Evolutionary conservation across 2,329 filamentous ascomycete species (phyloP).

Genomic region (Nemania sp.): DNA sequence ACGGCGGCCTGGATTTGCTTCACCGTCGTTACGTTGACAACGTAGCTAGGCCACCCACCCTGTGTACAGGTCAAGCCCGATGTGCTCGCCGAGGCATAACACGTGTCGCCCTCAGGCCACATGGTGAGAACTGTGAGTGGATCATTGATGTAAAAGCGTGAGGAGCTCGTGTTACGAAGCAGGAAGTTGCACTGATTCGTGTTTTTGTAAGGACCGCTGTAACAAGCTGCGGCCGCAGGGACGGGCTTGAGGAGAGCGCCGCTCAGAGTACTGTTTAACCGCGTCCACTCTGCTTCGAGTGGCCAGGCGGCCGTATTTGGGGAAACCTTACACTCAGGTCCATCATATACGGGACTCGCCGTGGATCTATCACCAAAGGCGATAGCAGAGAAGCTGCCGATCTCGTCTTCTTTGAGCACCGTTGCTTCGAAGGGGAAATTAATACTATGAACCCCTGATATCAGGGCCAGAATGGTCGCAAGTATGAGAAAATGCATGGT

Average conservation of each 20-base stretch:
- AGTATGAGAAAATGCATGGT: slow-evolving; percentile 25
- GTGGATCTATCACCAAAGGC: slow-evolving; percentile 36
- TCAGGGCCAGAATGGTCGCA: slow-evolving; percentile 11
- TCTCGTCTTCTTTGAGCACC: slow-evolving; percentile 39
- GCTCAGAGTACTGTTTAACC: slow-evolving; percentile 38
- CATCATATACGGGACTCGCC: slow-evolving; percentile 31
- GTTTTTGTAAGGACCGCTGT: slow-evolving; percentile 38
- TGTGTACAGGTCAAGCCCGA: slow-evolving; percentile 40
- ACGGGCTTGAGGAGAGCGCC: slow-evolving; percentile 41
- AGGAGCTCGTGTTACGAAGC: slow-evolving; percentile 36
- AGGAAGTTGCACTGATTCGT: slow-evolving; percentile 39
- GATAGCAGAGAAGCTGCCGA: slow-evolving; percentile 41
- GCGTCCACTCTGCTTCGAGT: slow-evolving; percentile 37
- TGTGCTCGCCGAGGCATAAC: slow-evolving; percentile 35
- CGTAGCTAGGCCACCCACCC: slow-evolving; percentile 46
- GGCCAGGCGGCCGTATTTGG: slow-evolving; percentile 41
- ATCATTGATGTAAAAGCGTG: slow-evolving; percentile 41
- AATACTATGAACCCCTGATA: slow-evolving; percentile 12
- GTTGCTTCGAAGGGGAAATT: slow-evolving; percentile 36
- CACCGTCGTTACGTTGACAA: slow-evolving; percentile 45
- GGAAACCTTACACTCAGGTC: slow-evolving; percentile 38
- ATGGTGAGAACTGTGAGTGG: slow-evolving; percentile 40
- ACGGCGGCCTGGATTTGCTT: slow-evolving; percentile 47
- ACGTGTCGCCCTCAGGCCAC: slow-evolving; percentile 46
- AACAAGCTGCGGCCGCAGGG: slow-evolving; percentile 42